Evolutionary conservation across 2,329 filamentous ascomycete genomes (phyloP), one percentile per base, ranked within the genome.

Genomic region (Falciphora oryzae): DNA sequence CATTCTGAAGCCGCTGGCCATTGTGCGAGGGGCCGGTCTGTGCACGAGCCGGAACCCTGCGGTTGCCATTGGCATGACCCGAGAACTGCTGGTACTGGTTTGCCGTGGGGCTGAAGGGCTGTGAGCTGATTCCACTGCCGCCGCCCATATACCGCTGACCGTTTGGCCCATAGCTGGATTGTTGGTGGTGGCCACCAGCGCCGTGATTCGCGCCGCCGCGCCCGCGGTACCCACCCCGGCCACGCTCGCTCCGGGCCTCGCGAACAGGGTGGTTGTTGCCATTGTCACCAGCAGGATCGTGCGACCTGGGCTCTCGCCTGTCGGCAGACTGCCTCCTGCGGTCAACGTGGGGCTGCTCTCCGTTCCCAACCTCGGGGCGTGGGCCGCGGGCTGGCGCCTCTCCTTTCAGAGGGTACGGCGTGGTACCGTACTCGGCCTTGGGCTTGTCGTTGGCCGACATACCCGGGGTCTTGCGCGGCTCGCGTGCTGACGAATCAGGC

Each of bases 381-480:
- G 62, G 25, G 35, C 56, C 57, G n/a, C 62, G 56, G 27, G 57
- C 16, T 22, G 38, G 27, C 14, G 27, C 27, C 53, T 63, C 62
- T 28, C 62, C 62, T 31, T 63, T 63, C 44, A 53, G 28, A n/a
- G 62, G 62, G 18, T 58, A 58, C 25, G 53, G 27, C n/a, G 62
- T 31, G 32, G 62, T 53, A 44, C 53, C 56, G 35, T 58, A 57
- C n/a, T 63, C 65, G 29, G 80, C 75, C 70, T 81, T 84, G n/a
- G 71, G 66, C 69, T 79, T 77, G 44, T 82, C 80, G 35, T 70
- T 63, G 65, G 75, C 74, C 57, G 72, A 68, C 1, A 67, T 56
- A 25, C 67, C 58, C 1, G 77, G 68, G 6, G 75, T 65, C 73
- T 84, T 86, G 66, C 81, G 81, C 66, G 79, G 75, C 56, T 83